phyloP scores from a whole-genome alignment of 1,284 basidiomycete species.

The Ustilago trichophora region DNA sequence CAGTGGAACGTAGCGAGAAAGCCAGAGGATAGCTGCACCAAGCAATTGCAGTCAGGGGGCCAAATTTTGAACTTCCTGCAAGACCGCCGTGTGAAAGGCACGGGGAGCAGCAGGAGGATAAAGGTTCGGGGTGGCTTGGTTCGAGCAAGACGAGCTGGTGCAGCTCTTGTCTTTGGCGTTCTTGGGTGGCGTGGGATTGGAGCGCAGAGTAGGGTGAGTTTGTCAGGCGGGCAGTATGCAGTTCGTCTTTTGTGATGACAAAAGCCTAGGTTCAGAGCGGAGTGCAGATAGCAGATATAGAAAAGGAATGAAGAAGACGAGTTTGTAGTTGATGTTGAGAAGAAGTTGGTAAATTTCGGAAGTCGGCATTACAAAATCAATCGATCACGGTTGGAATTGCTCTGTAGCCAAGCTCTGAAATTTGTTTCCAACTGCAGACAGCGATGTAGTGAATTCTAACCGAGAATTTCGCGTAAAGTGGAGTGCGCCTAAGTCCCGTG shows the following conservation, averaged over 20 bases:
- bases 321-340: constrained; percentile 3
- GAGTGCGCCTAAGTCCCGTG: constrained; percentile 9
- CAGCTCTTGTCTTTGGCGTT: not conserved
- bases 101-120: no score
- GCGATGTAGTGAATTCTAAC: no score
- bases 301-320: not conserved
- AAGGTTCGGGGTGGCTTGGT: constrained; percentile 1
- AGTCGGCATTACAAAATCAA: constrained; percentile 15
- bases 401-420: not conserved
- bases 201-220: no score
- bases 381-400: constrained; percentile 9
- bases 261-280: no score
- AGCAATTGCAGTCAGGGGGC: no score
- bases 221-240: no score
- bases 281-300: not conserved
- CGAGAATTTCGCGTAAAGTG: constrained; percentile 32
- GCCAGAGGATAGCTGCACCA: no score
- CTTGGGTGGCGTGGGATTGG: not conserved
- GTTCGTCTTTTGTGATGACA: no score
- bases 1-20: no score
- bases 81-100: no score
- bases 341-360: constrained; percentile 11
- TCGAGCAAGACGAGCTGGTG: not conserved
- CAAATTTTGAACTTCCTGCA: no score
- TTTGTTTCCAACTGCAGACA: constrained; percentile 3